phyloP scores from a whole-genome alignment of 805 yeast genomes.

The Tetrapisispora pingtungensis region DNA sequence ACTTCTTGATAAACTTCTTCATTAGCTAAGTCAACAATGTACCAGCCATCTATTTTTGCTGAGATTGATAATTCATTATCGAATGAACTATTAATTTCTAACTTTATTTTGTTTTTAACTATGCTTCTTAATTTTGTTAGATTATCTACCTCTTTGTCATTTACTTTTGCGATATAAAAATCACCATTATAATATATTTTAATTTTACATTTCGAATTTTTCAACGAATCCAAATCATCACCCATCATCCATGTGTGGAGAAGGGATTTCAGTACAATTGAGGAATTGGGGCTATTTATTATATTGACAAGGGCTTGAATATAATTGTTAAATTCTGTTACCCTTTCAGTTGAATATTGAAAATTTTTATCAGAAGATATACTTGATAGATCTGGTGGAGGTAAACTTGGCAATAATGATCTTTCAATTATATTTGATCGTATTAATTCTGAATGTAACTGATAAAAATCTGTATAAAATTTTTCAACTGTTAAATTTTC shows the following conservation, averaged over 20 bases:
- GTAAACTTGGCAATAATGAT: slow-evolving; percentile 7
- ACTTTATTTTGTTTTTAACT: slow-evolving; percentile 3
- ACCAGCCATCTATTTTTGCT: slow-evolving; percentile 15
- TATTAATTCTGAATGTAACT: slow-evolving; percentile 11
- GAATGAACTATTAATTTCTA: background rate
- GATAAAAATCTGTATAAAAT: slow-evolving; percentile 18
- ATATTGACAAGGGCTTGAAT: background rate
- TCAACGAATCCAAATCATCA: background rate
- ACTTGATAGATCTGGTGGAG: slow-evolving; percentile 5
- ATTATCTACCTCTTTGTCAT: slow-evolving; percentile 7
- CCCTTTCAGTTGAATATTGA: slow-evolving; percentile 3
- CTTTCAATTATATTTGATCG: background rate
- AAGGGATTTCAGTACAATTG: background rate
- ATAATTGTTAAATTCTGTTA: slow-evolving; percentile 7
- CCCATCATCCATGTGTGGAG: slow-evolving; percentile 7
- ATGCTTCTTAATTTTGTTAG: slow-evolving; percentile 7
- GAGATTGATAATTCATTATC: slow-evolving; percentile 3
- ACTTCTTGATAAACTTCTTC: slow-evolving; percentile 11
- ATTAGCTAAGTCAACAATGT: slow-evolving; percentile 11
- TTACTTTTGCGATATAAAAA: slow-evolving; percentile 16
- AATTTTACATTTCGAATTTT: slow-evolving; percentile 8
- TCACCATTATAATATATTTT: slow-evolving; percentile 15
- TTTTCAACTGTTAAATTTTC: slow-evolving; percentile 5
- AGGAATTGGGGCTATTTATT: background rate
- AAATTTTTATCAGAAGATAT: background rate